These are phyloP conservation scores for Moricandia arvensis DNA, from an alignment of 345 rosid genomes.

Conservation along the genomic window DNA sequence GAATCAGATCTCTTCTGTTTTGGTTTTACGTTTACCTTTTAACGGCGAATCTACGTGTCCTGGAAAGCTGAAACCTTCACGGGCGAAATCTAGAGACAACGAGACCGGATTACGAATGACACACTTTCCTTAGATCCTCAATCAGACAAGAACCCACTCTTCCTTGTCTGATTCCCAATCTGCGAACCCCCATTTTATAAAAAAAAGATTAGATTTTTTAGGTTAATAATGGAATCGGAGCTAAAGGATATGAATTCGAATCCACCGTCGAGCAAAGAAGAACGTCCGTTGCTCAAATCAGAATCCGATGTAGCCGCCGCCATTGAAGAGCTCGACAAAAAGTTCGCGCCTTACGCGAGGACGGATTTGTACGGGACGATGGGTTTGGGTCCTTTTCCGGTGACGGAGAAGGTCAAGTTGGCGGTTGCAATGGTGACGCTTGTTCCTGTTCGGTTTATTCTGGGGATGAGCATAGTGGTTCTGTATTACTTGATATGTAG, in stretches of 20 bases:
- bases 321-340: conserved; percentile 78
- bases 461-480: conserved; percentile 54
- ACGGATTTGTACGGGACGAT: conserved; percentile 76
- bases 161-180: conserved; percentile 13
- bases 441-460: conserved; percentile 64
- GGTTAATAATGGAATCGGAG: conserved; percentile 56
- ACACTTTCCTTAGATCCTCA: conserved; percentile 29
- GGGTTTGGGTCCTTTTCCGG: conserved; percentile 81
- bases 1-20: not conserved
- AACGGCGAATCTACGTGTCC: conserved; percentile 39
- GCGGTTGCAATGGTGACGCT: conserved; percentile 65
- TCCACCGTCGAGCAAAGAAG: conserved; percentile 53
- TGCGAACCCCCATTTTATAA: not conserved
- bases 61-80: conserved; percentile 29
- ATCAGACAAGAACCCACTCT: conserved; percentile 16
- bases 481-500: conserved; percentile 76
- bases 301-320: conserved; percentile 40
- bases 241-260: conserved; percentile 52
- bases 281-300: conserved; percentile 75
- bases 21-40: conserved; percentile 20
- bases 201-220: conserved; percentile 16
- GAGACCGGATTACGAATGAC: conserved; percentile 18
- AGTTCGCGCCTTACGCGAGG: conserved; percentile 84
- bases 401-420: conserved; percentile 57
- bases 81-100: conserved; percentile 31